Evolutionary conservation across 805 yeast genomes (phyloP).

Genomic region (Saccharomycopsis guyanensis): DNA sequence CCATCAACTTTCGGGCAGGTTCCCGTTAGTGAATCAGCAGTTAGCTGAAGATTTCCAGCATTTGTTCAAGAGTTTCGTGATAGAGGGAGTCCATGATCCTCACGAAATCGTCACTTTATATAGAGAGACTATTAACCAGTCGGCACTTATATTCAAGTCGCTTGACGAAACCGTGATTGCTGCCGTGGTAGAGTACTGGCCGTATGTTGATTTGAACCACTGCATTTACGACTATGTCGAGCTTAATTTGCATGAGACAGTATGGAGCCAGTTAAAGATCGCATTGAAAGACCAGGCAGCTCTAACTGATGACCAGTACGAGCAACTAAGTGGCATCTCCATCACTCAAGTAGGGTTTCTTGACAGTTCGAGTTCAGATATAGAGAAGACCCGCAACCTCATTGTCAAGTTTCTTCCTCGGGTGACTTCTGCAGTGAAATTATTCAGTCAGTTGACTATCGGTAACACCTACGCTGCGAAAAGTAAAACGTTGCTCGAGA

Average conservation of each 20-base stretch:
- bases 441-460: conserved; percentile 40
- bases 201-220: conserved; percentile 40
- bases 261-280: conserved; percentile 46
- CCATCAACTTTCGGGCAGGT: conserved; percentile 33
- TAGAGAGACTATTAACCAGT: conserved; percentile 24
- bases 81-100: conserved; percentile 27
- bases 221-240: conserved; percentile 69
- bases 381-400: conserved; percentile 25
- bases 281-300: conserved; percentile 24
- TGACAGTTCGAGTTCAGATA: conserved; percentile 26
- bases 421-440: conserved; percentile 43
- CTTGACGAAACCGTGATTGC: conserved; percentile 22
- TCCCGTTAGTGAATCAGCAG: conserved; percentile 32
- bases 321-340: conserved; percentile 29
- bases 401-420: conserved; percentile 31
- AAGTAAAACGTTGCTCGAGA: conserved; percentile 39
- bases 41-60: conserved; percentile 34
- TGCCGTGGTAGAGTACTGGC: conserved; percentile 26
- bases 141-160: conserved; percentile 27
- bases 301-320: conserved; percentile 22
- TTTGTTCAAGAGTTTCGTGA: conserved; percentile 33
- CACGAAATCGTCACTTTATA: conserved; percentile 24
- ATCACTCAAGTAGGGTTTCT: conserved; percentile 38
- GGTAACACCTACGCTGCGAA: conserved; percentile 43
- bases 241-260: conserved; percentile 50